A percentile compares a stretch with the other conserved stretches of the same genome.
phyloP scores from a whole-genome alignment of 208 protist genomes.

The Leishmania guyanensis region DNA sequence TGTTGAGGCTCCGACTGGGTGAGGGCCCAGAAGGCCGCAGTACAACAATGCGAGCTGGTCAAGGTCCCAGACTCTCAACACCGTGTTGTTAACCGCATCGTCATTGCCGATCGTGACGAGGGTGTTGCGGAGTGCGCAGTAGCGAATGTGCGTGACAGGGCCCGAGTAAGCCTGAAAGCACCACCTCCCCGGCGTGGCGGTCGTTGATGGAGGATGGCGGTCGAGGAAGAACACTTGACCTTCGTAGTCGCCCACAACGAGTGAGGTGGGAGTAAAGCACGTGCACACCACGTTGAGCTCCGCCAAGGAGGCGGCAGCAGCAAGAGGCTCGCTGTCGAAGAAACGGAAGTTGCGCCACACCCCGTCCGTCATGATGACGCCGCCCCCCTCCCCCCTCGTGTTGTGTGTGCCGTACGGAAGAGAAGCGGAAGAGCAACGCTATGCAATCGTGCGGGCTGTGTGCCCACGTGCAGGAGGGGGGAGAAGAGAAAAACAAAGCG shows the following conservation, averaged over 20 bases:
- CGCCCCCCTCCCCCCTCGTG: background rate
- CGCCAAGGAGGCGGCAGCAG: constrained; percentile 19
- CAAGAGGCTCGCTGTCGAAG: constrained; percentile 54
- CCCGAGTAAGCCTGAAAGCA: constrained; percentile 85
- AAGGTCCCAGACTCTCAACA: constrained; percentile 63
- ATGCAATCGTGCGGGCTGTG: background rate
- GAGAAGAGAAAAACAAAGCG: background rate
- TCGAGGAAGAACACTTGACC: constrained; percentile 82
- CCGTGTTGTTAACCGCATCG: constrained; percentile 47
- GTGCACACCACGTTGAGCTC: constrained; percentile 67
- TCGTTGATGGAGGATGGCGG: constrained; percentile 22
- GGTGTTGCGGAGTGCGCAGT: constrained; percentile 45
- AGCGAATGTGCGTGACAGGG: constrained; percentile 69
- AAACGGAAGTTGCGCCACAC: constrained; percentile 62
- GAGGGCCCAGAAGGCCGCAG: constrained; percentile 13
- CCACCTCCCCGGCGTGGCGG: constrained; percentile 3
- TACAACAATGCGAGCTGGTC: constrained; percentile 38
- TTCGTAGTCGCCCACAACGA: constrained; percentile 86
- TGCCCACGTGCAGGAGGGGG: background rate
- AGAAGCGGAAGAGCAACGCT: background rate
- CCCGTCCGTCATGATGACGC: constrained; percentile 15
- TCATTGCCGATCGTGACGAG: constrained; percentile 88
- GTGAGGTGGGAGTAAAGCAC: constrained; percentile 72
- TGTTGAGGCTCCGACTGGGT: background rate
- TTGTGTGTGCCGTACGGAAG: background rate